Evolutionary conservation across 2,329 filamentous ascomycete genomes (phyloP).

Genomic region (Colletotrichum filicis): DNA sequence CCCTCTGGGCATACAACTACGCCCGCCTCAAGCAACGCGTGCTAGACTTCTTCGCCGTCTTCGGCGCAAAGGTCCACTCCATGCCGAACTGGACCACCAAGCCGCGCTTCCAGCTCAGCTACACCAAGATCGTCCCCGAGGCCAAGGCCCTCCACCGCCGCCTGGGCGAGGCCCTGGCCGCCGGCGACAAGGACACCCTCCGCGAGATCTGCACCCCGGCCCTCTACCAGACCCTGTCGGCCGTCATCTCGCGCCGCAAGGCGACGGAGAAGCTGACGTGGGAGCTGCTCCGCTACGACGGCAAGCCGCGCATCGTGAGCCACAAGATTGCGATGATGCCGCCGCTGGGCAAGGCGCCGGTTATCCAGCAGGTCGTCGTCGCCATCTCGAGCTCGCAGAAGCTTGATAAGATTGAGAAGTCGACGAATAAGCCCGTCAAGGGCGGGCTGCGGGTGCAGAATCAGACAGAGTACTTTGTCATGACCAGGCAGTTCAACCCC

Average conservation of each 20-base stretch:
- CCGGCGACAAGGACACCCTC: conserved; percentile 63
- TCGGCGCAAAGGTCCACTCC: conserved; percentile 56
- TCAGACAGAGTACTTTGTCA: conserved; percentile 72
- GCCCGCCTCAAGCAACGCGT: conserved; percentile 48
- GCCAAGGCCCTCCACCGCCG: conserved; percentile 69
- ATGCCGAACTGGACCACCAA: conserved; percentile 55
- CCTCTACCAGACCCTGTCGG: conserved; percentile 62
- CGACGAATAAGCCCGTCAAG: conserved; percentile 45
- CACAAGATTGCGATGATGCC: conserved; percentile 62
- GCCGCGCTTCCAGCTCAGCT: conserved; percentile 56
- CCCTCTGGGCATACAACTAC: conserved; percentile 50
- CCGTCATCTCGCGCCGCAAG: conserved; percentile 64
- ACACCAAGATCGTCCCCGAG: conserved; percentile 56
- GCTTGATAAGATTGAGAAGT: conserved; percentile 53
- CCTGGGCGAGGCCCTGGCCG: conserved; percentile 71
- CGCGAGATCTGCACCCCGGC: conserved; percentile 63
- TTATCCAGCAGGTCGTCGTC: conserved; percentile 70
- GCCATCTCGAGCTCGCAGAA: conserved; percentile 67
- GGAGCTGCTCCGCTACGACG: conserved; percentile 64
- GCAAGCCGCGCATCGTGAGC: conserved; percentile 63
- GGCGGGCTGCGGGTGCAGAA: conserved; percentile 62
- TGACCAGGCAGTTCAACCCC: conserved; percentile 61
- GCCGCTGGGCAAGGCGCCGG: conserved; percentile 48
- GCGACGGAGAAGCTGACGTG: conserved; percentile 59
- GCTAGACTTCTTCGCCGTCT: conserved; percentile 45